phyloP scores from a whole-genome alignment of 805 yeast genomes.

The Yamadazyma akitaensis region DNA sequence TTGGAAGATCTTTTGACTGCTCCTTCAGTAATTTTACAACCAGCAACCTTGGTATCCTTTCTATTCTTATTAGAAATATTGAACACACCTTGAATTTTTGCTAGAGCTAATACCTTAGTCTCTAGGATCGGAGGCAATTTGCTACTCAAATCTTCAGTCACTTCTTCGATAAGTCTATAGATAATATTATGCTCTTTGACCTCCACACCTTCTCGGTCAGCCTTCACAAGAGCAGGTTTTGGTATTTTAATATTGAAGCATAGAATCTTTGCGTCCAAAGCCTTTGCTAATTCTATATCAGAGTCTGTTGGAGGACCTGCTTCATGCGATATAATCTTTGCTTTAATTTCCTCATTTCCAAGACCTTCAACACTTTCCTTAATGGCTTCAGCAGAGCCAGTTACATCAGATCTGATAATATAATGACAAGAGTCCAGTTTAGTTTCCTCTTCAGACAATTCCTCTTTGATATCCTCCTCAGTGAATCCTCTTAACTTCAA shows the following conservation, averaged over 20 bases:
- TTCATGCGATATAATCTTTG: constrained; percentile 64
- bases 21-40: constrained; percentile 78
- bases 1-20: constrained; percentile 54
- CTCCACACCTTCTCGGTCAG: constrained; percentile 53
- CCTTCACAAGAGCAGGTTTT: constrained; percentile 57
- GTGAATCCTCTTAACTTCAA: constrained; percentile 61
- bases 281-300: constrained; percentile 39
- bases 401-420: constrained; percentile 85
- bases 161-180: constrained; percentile 83
- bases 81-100: constrained; percentile 69
- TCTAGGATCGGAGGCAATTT: constrained; percentile 66
- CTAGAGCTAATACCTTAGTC: constrained; percentile 61
- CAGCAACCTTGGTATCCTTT: constrained; percentile 67
- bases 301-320: constrained; percentile 70
- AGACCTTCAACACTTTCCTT: constrained; percentile 72
- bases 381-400: constrained; percentile 94
- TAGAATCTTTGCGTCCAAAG: constrained; percentile 60
- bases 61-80: constrained; percentile 58
- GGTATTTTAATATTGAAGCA: constrained; percentile 76
- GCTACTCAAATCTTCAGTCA: constrained; percentile 58
- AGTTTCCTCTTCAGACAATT: constrained; percentile 19
- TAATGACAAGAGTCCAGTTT: constrained; percentile 43
- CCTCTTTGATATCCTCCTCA: constrained; percentile 38
- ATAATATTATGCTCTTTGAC: constrained; percentile 73
- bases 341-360: constrained; percentile 83